Evolutionary conservation across 169 alveolate species (phyloP), one percentile per base, ranked within the genome.

Genomic region (Fabrea salina): DNA sequence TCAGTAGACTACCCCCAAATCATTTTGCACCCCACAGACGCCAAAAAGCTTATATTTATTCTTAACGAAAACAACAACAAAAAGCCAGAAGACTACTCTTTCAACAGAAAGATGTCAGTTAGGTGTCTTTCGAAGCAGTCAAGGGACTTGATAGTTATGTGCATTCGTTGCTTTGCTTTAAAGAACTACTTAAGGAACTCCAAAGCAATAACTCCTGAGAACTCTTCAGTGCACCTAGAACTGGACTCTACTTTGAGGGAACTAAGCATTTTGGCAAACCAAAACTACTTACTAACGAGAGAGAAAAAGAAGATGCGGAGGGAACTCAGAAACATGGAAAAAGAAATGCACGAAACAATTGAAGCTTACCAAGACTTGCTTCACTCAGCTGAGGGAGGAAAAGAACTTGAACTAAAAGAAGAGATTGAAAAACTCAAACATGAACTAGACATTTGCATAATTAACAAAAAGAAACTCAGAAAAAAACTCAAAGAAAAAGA

Each of bases 1-100:
- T 61, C 74, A 2, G 49, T 35, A 2, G 32, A 13, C n/a, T 61
- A 33, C 39, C 74, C 74, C 11, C 32, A 61, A 61, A 61, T 61
- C 19, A 61, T 37, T 37, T 51, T 61, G 32, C 74, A 61, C 39
- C 44, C n/a, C 32, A 16, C 50, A 33, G 74, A 61, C 4, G 16
- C 19, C 25, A 33, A 25, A 37, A 61, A 61, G 3, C 1, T 61
- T 11, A n/a, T 13, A 16, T 61, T 61, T 61, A 30, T n/a, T 11
- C 11, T 61, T 16, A 61, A 61, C 39, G 74, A 61, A 33, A n/a
- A n/a, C 1, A 51, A 22, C 13, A 30, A 32, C 32, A 61, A 61
- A 33, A 51, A 61, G 22, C 11, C 74, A 32, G 74, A 47, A 47
- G 56, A 47, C 30, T 25, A 16, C 16, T 25, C 74, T 61, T 61